These are phyloP conservation scores for Teunomyces pallodes DNA, from an alignment of 805 yeast species.

Conservation along the genomic window DNA sequence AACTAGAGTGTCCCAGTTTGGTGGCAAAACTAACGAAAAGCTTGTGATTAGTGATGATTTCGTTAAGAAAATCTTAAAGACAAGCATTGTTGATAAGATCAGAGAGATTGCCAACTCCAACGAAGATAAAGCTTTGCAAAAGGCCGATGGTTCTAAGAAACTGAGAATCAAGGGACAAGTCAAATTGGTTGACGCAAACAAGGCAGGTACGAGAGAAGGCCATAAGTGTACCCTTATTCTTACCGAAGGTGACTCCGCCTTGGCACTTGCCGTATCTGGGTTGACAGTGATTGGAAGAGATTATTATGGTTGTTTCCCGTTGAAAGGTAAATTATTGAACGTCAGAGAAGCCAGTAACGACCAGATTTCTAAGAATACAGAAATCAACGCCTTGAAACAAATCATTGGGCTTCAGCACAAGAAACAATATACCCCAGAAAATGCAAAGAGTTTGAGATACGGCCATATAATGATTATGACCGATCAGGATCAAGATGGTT, in stretches of 20 bases:
- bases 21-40: conserved; percentile 61
- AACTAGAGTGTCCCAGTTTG: conserved; percentile 84
- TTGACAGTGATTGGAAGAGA: conserved; percentile 94
- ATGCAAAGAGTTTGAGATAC: conserved; percentile 73
- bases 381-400: conserved; percentile 91
- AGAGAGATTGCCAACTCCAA: conserved; percentile 82
- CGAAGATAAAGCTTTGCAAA: conserved; percentile 82
- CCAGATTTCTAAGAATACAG: conserved; percentile 88
- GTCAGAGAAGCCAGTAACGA: conserved; percentile 98
- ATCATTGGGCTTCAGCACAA: conserved; percentile 95
- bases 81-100: conserved; percentile 71
- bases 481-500: conserved; percentile 99
- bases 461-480: conserved; percentile 99
- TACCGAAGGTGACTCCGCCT: conserved; percentile 97
- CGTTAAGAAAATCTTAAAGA: conserved; percentile 63
- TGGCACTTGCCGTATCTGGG: conserved; percentile 88
- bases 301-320: conserved; percentile 90
- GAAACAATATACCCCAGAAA: conserved; percentile 63
- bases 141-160: conserved; percentile 84
- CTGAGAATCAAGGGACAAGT: conserved; percentile 84
- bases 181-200: conserved; percentile 92
- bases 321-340: conserved; percentile 90
- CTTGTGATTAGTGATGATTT: conserved; percentile 72
- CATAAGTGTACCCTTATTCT: conserved; percentile 87
- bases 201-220: conserved; percentile 93